Base-by-base conservation (phyloP, 768 basidiomycete species). In the Boletus rex-veris region DNA sequence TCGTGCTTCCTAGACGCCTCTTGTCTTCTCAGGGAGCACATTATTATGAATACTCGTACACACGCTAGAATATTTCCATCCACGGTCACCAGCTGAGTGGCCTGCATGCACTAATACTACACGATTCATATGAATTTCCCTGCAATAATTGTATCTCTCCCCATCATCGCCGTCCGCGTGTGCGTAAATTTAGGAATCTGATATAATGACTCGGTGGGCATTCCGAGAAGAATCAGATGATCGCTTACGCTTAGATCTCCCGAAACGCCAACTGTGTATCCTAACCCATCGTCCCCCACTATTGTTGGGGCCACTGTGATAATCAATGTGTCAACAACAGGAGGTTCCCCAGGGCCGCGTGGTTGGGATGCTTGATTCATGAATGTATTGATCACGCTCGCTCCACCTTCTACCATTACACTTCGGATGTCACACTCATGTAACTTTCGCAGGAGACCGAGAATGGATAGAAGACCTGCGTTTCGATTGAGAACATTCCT, bases 381-480 rank as follows among this genome's bases (percentile, higher is more conserved):
- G 51, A 71, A 71, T 1, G 89, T 84, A 7, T 78, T 75, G 52
- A 99, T 92, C 58, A 99, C 77, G 9, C 74, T 72, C 9, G 92
- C 88, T 15, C 97, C 97, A 48, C 97, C 97, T 74, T 99, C 97
- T 7, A 98, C 90, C 96, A 99, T 99, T 50, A 98, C 73, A 11
- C 85, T 86, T 11, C 71, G 71, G 56, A 96, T 75, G 4, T 81
- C 83, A n/a, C 77, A 72, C 11, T 71, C 68, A n/a, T 70, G 71
- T 24, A 97, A 74, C 7, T 72, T 71, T 12, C 58, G 61, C 5
- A 94, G 80, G 16, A 90, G 67, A 5, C 65, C 64, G 3, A 70
- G 64, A 30, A 90, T 69, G 26, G 78, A 71, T 18, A 86, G 65
- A 24, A 61, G 50, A 35, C 73, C 77, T 76, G 15, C 16, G 39